These are phyloP conservation scores for Corymbia calophylla DNA, from an alignment of 441 rosid genomes.

Conservation along the genomic window DNA sequence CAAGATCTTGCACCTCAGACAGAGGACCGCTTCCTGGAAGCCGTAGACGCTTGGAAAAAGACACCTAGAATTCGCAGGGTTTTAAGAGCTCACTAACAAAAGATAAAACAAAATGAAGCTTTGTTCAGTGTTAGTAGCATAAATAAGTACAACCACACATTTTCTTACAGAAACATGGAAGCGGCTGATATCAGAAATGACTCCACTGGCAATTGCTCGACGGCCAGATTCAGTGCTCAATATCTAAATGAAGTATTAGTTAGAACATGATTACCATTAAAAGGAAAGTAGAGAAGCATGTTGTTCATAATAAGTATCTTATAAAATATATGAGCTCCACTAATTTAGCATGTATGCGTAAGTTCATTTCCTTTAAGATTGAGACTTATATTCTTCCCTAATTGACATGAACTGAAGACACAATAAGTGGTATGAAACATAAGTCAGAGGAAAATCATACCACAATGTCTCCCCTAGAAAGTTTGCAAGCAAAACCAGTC, in stretches of 20 bases:
- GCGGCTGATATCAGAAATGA: constrained; percentile 58
- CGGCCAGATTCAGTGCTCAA: constrained; percentile 60
- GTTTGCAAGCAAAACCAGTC: constrained; percentile 51
- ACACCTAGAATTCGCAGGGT: constrained; percentile 45
- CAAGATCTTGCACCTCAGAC: constrained; percentile 42
- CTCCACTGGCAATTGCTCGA: constrained; percentile 67
- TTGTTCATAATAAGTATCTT: neutral
- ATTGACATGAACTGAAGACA: neutral
- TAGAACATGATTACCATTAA: neutral
- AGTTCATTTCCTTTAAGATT: neutral
- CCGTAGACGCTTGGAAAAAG: constrained; percentile 73
- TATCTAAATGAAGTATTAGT: constrained; percentile 34
- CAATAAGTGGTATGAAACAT: neutral
- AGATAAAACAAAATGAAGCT: neutral
- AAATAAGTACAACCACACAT: neutral
- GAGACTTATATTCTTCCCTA: neutral
- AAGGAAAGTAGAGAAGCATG: neutral
- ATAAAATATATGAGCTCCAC: neutral
- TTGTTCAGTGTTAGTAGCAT: neutral
- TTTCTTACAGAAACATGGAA: constrained; percentile 77
- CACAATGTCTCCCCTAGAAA: constrained; percentile 89
- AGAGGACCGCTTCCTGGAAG: constrained; percentile 55
- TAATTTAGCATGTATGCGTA: neutral
- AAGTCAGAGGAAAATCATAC: constrained; percentile 25
- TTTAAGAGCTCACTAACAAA: neutral